These are phyloP conservation scores for Arthrobotrys iridis DNA, from an alignment of 2,329 filamentous ascomycete species.

Conservation along the genomic window DNA sequence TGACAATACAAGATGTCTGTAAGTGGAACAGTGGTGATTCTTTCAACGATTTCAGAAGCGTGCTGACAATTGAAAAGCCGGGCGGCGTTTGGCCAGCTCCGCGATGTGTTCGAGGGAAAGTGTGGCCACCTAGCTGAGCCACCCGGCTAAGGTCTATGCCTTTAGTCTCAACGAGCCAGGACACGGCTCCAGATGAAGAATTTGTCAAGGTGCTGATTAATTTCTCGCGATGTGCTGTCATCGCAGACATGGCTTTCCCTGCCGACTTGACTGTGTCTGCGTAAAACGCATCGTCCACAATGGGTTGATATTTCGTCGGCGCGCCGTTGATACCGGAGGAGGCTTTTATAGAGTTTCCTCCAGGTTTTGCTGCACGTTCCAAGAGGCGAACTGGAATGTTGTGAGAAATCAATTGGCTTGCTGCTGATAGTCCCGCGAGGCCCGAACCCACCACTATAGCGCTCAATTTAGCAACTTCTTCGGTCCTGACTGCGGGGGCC, in stretches of 20 bases:
- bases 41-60: conserved; percentile 67
- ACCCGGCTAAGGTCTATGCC: conserved; percentile 70
- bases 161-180: conserved; percentile 69
- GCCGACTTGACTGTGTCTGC: conserved; percentile 70
- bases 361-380: conserved; percentile 70
- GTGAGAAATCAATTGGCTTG: conserved; percentile 67
- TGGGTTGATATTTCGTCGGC: conserved; percentile 68
- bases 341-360: conserved; percentile 74
- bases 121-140: conserved; percentile 71
- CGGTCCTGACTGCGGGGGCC: not conserved
- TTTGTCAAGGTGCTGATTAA: conserved; percentile 66
- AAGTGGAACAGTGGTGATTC: conserved; percentile 67
- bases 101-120: conserved; percentile 68
- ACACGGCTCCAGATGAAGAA: conserved; percentile 65
- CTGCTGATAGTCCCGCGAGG: conserved; percentile 71
- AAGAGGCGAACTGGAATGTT: conserved; percentile 69
- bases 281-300: conserved; percentile 64
- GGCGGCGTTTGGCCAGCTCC: conserved; percentile 69
- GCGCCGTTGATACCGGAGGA: conserved; percentile 74
- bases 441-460: conserved; percentile 74
- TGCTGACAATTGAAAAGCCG: conserved; percentile 69
- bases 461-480: conserved; percentile 21
- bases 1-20: conserved; percentile 67
- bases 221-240: conserved; percentile 60
- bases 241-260: conserved; percentile 60